A percentile compares a stretch with the other conserved stretches of the same genome.
These are phyloP conservation scores for Bipolaris bicolor DNA, from an alignment of 2,329 filamentous ascomycete species.

Conservation along the genomic window DNA sequence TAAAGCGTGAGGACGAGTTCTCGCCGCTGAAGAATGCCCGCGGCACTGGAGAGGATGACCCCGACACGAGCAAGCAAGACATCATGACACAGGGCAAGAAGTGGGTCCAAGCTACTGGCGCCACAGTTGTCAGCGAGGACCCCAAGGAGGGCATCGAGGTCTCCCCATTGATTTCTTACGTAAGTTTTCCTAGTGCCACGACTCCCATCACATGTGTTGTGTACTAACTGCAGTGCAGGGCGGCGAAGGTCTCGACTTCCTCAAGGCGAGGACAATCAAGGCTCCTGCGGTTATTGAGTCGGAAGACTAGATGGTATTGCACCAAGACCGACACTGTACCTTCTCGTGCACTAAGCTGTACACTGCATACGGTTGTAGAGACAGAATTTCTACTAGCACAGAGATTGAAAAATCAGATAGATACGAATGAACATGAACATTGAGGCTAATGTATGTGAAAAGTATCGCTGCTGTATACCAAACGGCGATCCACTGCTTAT, in stretches of 20 bases:
- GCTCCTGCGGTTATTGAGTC: conserved; percentile 69
- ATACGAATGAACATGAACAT: conserved; percentile 17
- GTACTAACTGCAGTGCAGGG: conserved; percentile 50
- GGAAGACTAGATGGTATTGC: conserved; percentile 50
- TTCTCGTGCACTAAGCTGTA: background rate
- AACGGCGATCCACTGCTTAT: too few relatives aligned
- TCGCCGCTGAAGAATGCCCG: conserved; percentile 92
- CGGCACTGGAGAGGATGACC: conserved; percentile 86
- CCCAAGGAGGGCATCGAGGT: conserved; percentile 75
- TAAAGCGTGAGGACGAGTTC: conserved; percentile 96
- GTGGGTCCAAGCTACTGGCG: conserved; percentile 83
- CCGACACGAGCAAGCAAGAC: conserved; percentile 88
- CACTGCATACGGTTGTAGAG: background rate
- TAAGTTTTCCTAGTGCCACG: conserved; percentile 60
- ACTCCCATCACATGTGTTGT: background rate
- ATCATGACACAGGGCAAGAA: conserved; percentile 88
- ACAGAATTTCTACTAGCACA: background rate
- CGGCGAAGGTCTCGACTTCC: conserved; percentile 68
- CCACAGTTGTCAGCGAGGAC: conserved; percentile 69
- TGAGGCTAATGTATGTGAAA: background rate
- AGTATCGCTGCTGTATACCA: too few relatives aligned
- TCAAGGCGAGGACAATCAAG: conserved; percentile 65
- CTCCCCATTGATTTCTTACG: conserved; percentile 92
- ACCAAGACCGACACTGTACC: background rate
- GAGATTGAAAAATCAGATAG: conserved; percentile 10